Conservation (phyloP, 805 yeast genomes). For the Lachancea nothofagi region DNA sequence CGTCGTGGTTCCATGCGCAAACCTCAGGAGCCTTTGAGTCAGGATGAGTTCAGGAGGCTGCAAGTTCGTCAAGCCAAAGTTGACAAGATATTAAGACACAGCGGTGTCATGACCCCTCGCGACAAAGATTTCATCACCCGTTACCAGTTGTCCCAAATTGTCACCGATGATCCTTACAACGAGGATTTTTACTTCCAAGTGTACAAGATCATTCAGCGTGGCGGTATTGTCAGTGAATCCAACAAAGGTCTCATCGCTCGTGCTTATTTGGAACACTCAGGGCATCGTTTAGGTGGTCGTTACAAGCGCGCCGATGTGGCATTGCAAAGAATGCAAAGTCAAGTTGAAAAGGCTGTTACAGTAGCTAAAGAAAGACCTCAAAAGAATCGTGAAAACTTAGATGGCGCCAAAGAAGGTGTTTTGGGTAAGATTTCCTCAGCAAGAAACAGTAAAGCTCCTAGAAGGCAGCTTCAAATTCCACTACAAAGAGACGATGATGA, state of each 20-base stretch:
- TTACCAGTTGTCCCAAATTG: conserved; percentile 90
- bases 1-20: conserved; percentile 26
- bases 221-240: conserved; percentile 37
- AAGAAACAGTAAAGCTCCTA: conserved; percentile 79
- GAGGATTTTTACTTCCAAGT: conserved; percentile 97
- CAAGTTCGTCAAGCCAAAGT: conserved; percentile 70
- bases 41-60: conserved; percentile 66
- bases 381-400: conserved; percentile 42
- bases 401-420: conserved; percentile 64
- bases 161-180: conserved; percentile 93
- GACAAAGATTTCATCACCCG: conserved; percentile 94
- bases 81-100: conserved; percentile 66
- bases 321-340: conserved; percentile 95
- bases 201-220: conserved; percentile 64
- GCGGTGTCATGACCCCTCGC: conserved; percentile 95
- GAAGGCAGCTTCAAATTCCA: conserved; percentile 71
- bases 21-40: conserved; percentile 43
- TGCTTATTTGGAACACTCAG: conserved; percentile 85
- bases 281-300: conserved; percentile 84
- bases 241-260: conserved; percentile 79
- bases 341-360: conserved; percentile 92
- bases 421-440: conserved; percentile 80
- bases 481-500: conserved; percentile 38
- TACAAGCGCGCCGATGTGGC: conserved; percentile 83
- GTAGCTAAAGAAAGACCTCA: conserved; percentile 86